These are phyloP conservation scores for Avena insularis DNA, from an alignment of 176 grass and related monocot genomes.

Conservation along the genomic window DNA sequence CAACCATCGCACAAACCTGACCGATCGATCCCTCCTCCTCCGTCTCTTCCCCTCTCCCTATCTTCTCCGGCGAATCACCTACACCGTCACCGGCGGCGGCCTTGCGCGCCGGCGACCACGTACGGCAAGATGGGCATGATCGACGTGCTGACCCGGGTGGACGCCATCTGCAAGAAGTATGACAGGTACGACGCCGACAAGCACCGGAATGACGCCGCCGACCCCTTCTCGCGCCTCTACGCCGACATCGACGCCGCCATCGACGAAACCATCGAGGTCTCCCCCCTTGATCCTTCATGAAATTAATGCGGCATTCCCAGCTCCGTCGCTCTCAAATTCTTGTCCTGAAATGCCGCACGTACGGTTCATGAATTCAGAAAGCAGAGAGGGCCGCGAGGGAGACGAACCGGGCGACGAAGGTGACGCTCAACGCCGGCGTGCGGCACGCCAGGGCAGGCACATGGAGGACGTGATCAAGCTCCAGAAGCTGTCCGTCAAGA, in stretches of 20 bases:
- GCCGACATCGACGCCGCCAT: slow-evolving; percentile 67
- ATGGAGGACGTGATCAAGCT: slow-evolving; percentile 80
- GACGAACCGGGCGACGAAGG: slow-evolving; percentile 66
- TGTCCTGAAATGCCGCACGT: no score
- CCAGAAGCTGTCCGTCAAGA: slow-evolving; percentile 75
- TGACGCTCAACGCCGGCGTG: slow-evolving; percentile 75
- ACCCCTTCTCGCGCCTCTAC: slow-evolving; percentile 81
- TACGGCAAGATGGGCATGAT: slow-evolving; percentile 68
- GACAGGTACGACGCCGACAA: slow-evolving; percentile 83
- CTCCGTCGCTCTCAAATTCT: background rate
- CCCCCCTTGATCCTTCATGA: background rate
- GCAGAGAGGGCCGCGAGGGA: slow-evolving; percentile 61
- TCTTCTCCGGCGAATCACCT: background rate
- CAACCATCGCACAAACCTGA: background rate
- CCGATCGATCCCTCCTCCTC: background rate
- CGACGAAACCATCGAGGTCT: slow-evolving; percentile 69
- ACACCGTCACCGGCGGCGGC: background rate
- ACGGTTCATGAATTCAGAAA: slow-evolving; percentile 56
- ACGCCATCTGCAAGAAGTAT: slow-evolving; percentile 95
- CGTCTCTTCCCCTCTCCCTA: background rate
- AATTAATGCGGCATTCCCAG: background rate
- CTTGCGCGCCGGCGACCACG: background rate
- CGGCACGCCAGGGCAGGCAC: slow-evolving; percentile 66
- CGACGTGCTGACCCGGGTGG: slow-evolving; percentile 81
- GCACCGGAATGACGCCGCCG: slow-evolving; percentile 65